Base-by-base conservation (phyloP, 2,329 filamentous ascomycete genomes). In the Raffaelea albimanens region DNA sequence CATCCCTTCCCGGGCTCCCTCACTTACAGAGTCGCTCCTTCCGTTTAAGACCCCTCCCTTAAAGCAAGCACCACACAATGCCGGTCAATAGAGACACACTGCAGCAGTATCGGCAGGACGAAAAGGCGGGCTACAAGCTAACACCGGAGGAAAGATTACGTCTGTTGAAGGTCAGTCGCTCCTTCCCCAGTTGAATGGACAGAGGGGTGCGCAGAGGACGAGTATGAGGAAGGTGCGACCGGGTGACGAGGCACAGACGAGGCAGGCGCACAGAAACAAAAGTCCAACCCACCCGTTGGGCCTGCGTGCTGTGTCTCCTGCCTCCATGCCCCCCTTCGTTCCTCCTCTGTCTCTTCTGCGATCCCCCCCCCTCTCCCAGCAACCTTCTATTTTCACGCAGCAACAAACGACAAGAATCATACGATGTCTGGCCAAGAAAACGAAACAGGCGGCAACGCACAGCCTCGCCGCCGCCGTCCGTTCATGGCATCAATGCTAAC, bases 121-220 rank as follows among this genome's bases (percentile, higher is more conserved):
- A 67, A 44, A 68, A 64, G 55, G 54, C 59, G 38, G 66, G 64
- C 34, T 65, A 68, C 55, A 68, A 58, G 19, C 53, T 73, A 48
- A 67, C 64, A 9, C 59, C 63, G n/a, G 61, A 65, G 51, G 65
- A 73, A 55, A 63, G 71, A 50, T 61, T 71, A 51, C 64, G 66
- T 52, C 60, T 75, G 20, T 54, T 73, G 43, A 60, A 72, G 64
- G 72, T 73, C 49, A 40, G 58, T 53, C 14, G 20, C 14, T 29
- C 47, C 44, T 50, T 48, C 44, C 47, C 45, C 2, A n/a, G 8
- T 8, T 38, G 34, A 38, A 29, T 13, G 25, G 25, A 29, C 25
- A 29, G 7, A 19, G 31, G 8, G 19, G 14, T 3, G n/a, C 5
- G 4, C 1, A 8, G 20, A 7, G 33, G 43, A 58, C 50, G 54